These are phyloP conservation scores for Coelastrella sp. DNA, from an alignment of 139 green algal species.

Conservation along the genomic window DNA sequence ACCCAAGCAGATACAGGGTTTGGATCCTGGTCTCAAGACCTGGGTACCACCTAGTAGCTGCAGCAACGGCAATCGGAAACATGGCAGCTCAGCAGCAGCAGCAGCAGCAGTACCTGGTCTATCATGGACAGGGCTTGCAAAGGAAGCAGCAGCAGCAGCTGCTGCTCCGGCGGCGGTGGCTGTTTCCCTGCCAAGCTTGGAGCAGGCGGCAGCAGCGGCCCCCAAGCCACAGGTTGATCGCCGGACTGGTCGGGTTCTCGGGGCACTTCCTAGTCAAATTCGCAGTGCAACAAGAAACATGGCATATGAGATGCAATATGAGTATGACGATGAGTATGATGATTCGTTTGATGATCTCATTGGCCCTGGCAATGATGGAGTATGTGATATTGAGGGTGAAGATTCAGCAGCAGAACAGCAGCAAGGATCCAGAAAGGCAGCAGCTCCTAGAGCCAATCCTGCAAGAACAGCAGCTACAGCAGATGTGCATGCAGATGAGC, in stretches of 20 bases:
- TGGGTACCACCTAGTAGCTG: slow-evolving; percentile 37
- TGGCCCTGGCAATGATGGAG: slow-evolving; percentile 57
- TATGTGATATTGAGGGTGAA: slow-evolving; percentile 76
- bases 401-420: slow-evolving; percentile 12
- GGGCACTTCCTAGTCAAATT: slow-evolving; percentile 46
- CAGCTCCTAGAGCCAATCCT: background rate
- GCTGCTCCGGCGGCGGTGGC: background rate
- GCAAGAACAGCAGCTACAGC: background rate
- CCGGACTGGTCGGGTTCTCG: slow-evolving; percentile 56
- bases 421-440: background rate
- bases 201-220: slow-evolving; percentile 8
- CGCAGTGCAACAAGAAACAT: slow-evolving; percentile 47
- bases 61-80: slow-evolving; percentile 19
- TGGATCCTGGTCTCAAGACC: slow-evolving; percentile 64
- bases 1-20: slow-evolving; percentile 49
- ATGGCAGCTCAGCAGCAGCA: background rate
- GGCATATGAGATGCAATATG: slow-evolving; percentile 72
- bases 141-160: slow-evolving; percentile 30
- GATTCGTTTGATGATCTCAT: slow-evolving; percentile 85
- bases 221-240: slow-evolving; percentile 44
- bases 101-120: slow-evolving; percentile 43
- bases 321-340: slow-evolving; percentile 91
- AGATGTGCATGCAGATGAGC: slow-evolving; percentile 53
- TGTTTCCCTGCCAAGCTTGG: background rate
- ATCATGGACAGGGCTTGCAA: slow-evolving; percentile 40